These are phyloP conservation scores for Phytophthora europaea DNA, from an alignment of 352 stramenopile species.

Conservation along the genomic window DNA sequence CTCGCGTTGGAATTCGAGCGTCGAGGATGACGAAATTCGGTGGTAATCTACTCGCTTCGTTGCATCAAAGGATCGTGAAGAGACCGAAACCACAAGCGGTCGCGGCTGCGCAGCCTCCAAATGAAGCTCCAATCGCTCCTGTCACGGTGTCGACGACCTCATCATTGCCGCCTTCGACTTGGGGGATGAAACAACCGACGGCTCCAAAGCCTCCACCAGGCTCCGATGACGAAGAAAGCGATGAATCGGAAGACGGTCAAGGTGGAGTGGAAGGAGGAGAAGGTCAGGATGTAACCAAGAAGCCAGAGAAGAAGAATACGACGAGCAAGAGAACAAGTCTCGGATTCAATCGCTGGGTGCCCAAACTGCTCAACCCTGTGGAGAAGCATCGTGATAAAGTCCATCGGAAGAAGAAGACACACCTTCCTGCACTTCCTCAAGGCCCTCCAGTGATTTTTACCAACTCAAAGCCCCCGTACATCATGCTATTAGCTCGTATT, in stretches of 20 bases:
- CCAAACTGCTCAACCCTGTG: conserved; percentile 54
- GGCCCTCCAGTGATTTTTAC: conserved; percentile 40
- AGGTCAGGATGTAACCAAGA: conserved; percentile 2
- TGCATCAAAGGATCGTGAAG: conserved; percentile 24
- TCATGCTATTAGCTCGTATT: conserved; percentile 41
- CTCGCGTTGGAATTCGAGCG: conserved; percentile 22
- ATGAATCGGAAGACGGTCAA: conserved; percentile 23
- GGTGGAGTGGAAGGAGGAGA: neutral
- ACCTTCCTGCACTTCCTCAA: neutral
- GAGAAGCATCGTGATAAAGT: conserved; percentile 48
- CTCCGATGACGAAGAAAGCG: conserved; percentile 25
- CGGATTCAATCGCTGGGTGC: conserved; percentile 46
- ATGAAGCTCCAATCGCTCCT: conserved; percentile 1
- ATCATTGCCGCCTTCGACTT: neutral
- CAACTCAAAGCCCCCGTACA: conserved; percentile 21
- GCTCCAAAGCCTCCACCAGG: conserved; percentile 31
- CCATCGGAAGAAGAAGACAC: conserved; percentile 43
- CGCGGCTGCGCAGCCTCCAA: neutral
- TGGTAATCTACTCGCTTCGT: conserved; percentile 27
- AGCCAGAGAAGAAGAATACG: conserved; percentile 22
- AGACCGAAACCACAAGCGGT: conserved; percentile 23
- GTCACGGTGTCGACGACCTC: neutral
- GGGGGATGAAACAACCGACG: conserved; percentile 4
- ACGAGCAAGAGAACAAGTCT: conserved; percentile 25
- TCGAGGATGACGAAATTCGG: conserved; percentile 17